Evolutionary conservation across 208 protist species (phyloP).

Genomic region (Leptomonas pyrrhocoris): DNA sequence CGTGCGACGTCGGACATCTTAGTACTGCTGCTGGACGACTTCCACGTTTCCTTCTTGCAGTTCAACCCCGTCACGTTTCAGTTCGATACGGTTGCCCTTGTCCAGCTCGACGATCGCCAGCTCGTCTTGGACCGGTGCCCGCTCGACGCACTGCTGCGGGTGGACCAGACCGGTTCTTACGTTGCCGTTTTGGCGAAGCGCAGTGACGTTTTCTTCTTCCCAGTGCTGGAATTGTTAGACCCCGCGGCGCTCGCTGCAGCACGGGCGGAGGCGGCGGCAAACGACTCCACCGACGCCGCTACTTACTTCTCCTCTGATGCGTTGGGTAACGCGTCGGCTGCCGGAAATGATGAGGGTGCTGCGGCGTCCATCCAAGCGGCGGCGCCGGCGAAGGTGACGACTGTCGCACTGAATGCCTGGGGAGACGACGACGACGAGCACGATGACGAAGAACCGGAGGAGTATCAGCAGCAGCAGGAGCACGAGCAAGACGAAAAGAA

Average conservation of each 20-base stretch:
- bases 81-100: conserved; percentile 76
- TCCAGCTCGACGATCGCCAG: conserved; percentile 83
- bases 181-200: conserved; percentile 74
- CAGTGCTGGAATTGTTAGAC: conserved; percentile 43
- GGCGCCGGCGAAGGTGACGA: conserved; percentile 15
- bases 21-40: conserved; percentile 81
- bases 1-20: conserved; percentile 63
- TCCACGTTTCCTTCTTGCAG: conserved; percentile 82
- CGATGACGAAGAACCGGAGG: conserved; percentile 33
- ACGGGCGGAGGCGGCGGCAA: neutral
- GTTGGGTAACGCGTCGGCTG: neutral
- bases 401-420: conserved; percentile 68
- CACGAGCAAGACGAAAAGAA: neutral
- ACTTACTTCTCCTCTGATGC: neutral
- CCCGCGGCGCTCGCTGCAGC: conserved; percentile 7
- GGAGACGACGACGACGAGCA: conserved; percentile 85
- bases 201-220: conserved; percentile 71
- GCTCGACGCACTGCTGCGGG: conserved; percentile 71
- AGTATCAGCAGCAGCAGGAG: neutral
- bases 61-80: conserved; percentile 62
- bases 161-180: conserved; percentile 61
- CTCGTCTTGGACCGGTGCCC: conserved; percentile 43
- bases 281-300: conserved; percentile 7
- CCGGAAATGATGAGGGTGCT: conserved; percentile 11
- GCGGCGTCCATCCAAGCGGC: neutral